Base-by-base conservation (phyloP, 73 alveolate genomes). In the Blepharisma stoltei region DNA sequence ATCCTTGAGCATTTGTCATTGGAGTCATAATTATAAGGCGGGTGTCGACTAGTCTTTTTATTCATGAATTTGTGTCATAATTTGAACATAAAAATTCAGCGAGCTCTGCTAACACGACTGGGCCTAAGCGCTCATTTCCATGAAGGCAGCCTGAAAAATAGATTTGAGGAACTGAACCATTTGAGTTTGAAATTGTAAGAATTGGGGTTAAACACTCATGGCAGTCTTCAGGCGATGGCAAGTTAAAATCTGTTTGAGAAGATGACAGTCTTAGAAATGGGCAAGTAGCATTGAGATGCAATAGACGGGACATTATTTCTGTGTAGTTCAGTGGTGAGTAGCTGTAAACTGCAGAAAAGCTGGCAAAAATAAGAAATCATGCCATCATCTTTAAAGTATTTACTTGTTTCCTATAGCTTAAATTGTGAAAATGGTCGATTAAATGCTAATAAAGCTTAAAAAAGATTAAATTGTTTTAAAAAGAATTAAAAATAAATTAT, bases 121-220 rank as follows among this genome's bases (percentile, higher is more conserved):
- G 94, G 25, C 99, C 99, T 50, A 95, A 70, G 50, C 91, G 86
- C 73, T 95, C 99, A 78, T 95, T 92, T 27, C 99, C 99, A 77
- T 95, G 99, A 54, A 95, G 81, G 4, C 95, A 70, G n/a, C 99
- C 98, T 67, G 97, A 89, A 49, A 95, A 77, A 71, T 92, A 94
- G 20, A 91, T 92, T 80, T 92, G 90, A 6, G 97, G 95, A 54
- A 93, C 90, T 41, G 87, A 88, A 49, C 54, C 81, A 76, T 84
- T 76, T 9, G 87, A 76, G 75, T 83, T 82, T 66, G 71, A 76
- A 84, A 90, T 96, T 21, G 97, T 90, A 54, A 93, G 66, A 49
- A 85, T 88, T 25, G 85, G 90, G 83, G 55, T 79, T 66, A 48
- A 46, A 14, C 73, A 38, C 0, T 89, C 76, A 0, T 92, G 91